Base-by-base conservation (phyloP, 139 green algal species). In the Microglena sp. region DNA sequence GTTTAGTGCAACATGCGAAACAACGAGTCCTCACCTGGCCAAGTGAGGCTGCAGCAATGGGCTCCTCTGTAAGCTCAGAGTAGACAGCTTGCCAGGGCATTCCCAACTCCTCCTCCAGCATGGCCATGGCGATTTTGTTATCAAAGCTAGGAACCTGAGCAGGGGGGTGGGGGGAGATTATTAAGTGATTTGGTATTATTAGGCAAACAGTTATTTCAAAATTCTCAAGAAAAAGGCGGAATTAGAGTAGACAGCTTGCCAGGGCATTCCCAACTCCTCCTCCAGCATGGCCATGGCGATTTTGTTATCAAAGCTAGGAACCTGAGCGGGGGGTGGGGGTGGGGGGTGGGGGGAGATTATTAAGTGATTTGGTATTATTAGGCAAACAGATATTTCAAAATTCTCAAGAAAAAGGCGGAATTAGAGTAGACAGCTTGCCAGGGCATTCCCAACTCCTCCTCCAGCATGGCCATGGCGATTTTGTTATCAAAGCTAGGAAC, bases 1-100 rank as follows among this genome's bases (percentile, higher is more conserved):
- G n/a, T n/a, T n/a, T n/a, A n/a, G n/a, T n/a, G n/a, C n/a, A n/a
- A n/a, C n/a, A n/a, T n/a, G n/a, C n/a, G n/a, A n/a, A n/a, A n/a
- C n/a, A n/a, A n/a, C n/a, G n/a, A n/a, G n/a, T n/a, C 81, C 43
- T 31, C 45, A 85, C 80, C 79, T 97, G 92, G 1, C 92, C 90
- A 32, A 97, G 77, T 6, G 81, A 90, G 1, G 89, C 92, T 4
- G 92, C 91, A 1, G 92, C 91, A 45, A 97, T 95, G 57, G 91
- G 91, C 64, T 89, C 68, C 0, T 89, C 87, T 0, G 82, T 90
- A 40, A 95, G 82, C 65, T 96, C 89, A 2, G 70, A 62, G 66
- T 90, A 96, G 2, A 95, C 56, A 56, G 95, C 86, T 44, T 90
- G 70, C 88, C 85, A 95, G 0, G 88, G 86, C 22, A 31, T 67